Base-by-base conservation (phyloP, 306 rosid species). In the Lablab purpureus region DNA sequence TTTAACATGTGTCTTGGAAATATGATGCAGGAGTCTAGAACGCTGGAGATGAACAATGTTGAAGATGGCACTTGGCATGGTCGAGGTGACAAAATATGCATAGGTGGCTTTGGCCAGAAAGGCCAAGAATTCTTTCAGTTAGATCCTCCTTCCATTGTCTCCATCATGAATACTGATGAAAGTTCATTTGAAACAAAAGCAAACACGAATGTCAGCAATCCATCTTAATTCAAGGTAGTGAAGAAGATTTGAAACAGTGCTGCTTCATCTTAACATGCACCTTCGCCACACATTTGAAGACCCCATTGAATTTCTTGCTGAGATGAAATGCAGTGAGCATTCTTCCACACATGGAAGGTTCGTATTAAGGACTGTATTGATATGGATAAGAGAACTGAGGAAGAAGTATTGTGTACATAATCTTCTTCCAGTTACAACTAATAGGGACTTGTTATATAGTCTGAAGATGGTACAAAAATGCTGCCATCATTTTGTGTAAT, bases 21-120 rank as follows among this genome's bases (percentile, higher is more conserved):
- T 37, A 54, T 80, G 78, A 83, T 74, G 56, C 87, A 94, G 97
- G 97, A 94, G 64, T 88, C 97, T 25, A 88, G 97, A 90, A 94
- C 98, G 6, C 15, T 94, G 73, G 97, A 94, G 77, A 92, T 90
- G 89, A 94, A 94, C 88, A 94, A 94, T 81, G 94, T 92, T 68
- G 89, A 90, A 83, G 90, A 89, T 84, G 98, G 98, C 22, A 92
- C 86, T 40, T 94, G 98, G 97, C 98, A 88, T 66, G 97, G 98
- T 63, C 81, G 97, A 6, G 97, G 97, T 6, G 97, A 92, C 85
- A 89, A 92, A 18, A 85, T 89, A 74, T 92, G 82, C 85, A 84
- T 91, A 32, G 90, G 88, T 32, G 86, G 92, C 71, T 77, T 82
- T 84, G 84, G 77, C 52, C 91, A 80, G 82, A 86, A 74, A 6